Base-by-base conservation (phyloP, 192 early-diverging fungal genomes). In the Podila minutissima region DNA sequence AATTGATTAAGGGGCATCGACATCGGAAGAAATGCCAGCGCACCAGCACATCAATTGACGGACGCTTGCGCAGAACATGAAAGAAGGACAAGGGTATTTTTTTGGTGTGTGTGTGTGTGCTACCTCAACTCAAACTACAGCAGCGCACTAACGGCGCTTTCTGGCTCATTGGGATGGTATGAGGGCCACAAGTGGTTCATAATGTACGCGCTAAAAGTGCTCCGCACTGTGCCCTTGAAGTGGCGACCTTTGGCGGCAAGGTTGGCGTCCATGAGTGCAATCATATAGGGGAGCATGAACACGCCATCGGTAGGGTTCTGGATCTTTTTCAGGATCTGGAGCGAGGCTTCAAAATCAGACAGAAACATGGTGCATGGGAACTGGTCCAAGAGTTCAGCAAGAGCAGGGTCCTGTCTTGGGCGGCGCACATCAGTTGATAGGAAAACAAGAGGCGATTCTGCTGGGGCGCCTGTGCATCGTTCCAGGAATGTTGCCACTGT, bases 351-450 rank as follows among this genome's bases (percentile, higher is more conserved):
- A 29, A 81, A 73, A 63, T 87, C 86, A 11, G 72, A 72, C 3
- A 87, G 48, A 7, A 82, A 83, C 51, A 87, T 67, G 2, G 82
- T 75, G 50, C 86, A 87, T 20, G 86, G 86, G 62, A 75, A 84
- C 17, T 68, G 66, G 13, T 63, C 51, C 41, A 81, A 72, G 37
- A 75, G 63, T 0, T 74, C 59, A 0, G 65, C 57, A 5, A 89
- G 46, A 8, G 73, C 38, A 7, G 62, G 63, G 12, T 82, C 46
- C 13, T 68, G 26, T 12, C 83, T 76, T 3, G 87, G 83, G 1
- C 82, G 50, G 50, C 59, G 67, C 10, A 79, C 81, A 73, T 88
- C 87, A 8, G 87, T 88, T 17, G 87, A 85, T 63, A 88, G 73
- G 62, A 83, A 88, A 11, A 86, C 46, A 60, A 88, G 64, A 0